These are phyloP conservation scores for Iberis amara DNA, from an alignment of 441 rosid species.

Conservation along the genomic window DNA sequence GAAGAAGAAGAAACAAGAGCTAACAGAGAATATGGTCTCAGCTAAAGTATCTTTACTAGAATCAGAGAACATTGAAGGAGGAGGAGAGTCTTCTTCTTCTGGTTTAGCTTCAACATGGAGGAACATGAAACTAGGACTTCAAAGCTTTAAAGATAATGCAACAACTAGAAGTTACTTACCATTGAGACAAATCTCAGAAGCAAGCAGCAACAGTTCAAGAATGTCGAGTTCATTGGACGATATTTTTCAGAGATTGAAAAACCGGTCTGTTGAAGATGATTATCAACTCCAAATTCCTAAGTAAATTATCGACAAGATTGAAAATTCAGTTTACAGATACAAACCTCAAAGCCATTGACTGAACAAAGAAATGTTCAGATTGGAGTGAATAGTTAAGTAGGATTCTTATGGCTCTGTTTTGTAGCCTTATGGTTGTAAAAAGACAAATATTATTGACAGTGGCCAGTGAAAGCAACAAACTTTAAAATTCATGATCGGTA, in stretches of 20 bases:
- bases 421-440: too few relatives aligned
- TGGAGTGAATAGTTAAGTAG: neutral
- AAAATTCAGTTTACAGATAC: neutral
- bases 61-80: neutral
- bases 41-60: neutral
- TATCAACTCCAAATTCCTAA: neutral
- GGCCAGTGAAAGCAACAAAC: too few relatives aligned
- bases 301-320: neutral
- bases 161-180: neutral
- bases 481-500: too few relatives aligned
- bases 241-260: neutral
- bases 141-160: neutral
- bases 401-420: too few relatives aligned
- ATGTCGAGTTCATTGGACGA: neutral
- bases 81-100: neutral
- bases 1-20: neutral
- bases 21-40: neutral
- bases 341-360: too few relatives aligned
- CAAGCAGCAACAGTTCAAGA: neutral
- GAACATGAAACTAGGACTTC: neutral
- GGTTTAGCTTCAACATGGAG: neutral
- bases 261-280: neutral
- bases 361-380: neutral
- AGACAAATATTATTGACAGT: too few relatives aligned
- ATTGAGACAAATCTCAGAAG: neutral